Evolutionary conservation across 441 rosid genomes (phyloP), one percentile per base, ranked within the genome.

Genomic region (Metrosideros polymorpha): DNA sequence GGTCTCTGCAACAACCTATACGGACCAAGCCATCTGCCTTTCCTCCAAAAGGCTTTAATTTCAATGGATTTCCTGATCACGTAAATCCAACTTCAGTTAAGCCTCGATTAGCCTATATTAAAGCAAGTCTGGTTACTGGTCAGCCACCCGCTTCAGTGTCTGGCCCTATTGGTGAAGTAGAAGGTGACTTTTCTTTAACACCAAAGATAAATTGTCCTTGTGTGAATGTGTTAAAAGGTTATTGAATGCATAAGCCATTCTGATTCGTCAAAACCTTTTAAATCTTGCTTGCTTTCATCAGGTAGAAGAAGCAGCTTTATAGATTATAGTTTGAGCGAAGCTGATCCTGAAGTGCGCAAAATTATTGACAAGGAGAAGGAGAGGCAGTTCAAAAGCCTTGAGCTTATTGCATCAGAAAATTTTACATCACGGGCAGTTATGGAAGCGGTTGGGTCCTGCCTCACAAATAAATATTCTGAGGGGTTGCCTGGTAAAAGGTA

Each of bases 391-490:
- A 94, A 89, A 90, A 97, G 98, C 89, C 97, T 96, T 87, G 98
- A 94, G 91, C 96, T 96, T 86, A 95, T 93, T 88, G 98, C 97
- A 4, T 96, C 98, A 0, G 98, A 94, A 92, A 96, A 96, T 84
- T 96, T 96, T 90, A 97, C 99, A 4, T 97, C 98, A 32, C 94
- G 93, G 82, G 99, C 98, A 5, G 99, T 97, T 82, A 95, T 97
- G 98, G 98, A 96, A 89, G 97, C 98, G 27, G 96, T 95, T 91
- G 99, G 99, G 10, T 97, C 99, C 49, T 94, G 98, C 91, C 95
- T 95, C 83, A 96, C 98, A 85, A 96, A 96, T 91, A 97, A 97
- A 91, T 94, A 94, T 85, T 97, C 99, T 71, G 98, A 97, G 92
- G 99, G 99, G 76, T 86, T 97, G 14, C 99, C 98, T 56, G 99